phyloP scores from a whole-genome alignment of 2,329 filamentous ascomycete species.

The Epicoccum sorghinum region DNA sequence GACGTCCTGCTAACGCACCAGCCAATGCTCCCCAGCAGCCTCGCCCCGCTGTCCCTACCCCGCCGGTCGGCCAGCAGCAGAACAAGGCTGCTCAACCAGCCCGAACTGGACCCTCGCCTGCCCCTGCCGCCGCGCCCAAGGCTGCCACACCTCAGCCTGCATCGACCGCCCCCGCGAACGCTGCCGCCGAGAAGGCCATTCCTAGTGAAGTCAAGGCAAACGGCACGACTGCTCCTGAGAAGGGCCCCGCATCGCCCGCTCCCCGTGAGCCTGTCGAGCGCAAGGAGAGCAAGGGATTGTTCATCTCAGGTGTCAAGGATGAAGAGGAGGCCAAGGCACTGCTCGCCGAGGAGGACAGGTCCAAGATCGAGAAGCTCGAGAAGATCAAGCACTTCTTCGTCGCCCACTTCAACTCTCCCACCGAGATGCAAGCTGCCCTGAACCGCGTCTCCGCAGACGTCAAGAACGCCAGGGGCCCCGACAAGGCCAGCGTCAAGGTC shows the following conservation, averaged over 20 bases:
- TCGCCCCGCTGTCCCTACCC: conserved; percentile 40
- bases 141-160: conserved; percentile 57
- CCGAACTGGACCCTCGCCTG: conserved; percentile 50
- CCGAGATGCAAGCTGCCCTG: conserved; percentile 82
- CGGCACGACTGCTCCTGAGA: conserved; percentile 53
- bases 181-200: conserved; percentile 48
- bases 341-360: conserved; percentile 80
- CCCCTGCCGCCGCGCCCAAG: conserved; percentile 52
- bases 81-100: conserved; percentile 47
- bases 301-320: conserved; percentile 83
- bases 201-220: conserved; percentile 56
- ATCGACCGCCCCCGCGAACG: conserved; percentile 40
- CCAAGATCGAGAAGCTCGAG: conserved; percentile 72
- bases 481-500: conserved; percentile 81
- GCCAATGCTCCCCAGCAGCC: conserved; percentile 42
- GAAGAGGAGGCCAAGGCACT: conserved; percentile 83
- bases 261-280: conserved; percentile 61
- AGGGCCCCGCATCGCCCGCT: conserved; percentile 42
- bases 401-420: conserved; percentile 78
- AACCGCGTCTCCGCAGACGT: conserved; percentile 75
- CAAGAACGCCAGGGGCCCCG: conserved; percentile 76
- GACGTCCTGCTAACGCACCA: conserved; percentile 39
- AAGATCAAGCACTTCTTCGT: conserved; percentile 84
- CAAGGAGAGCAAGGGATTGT: conserved; percentile 79
- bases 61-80: conserved; percentile 46